A percentile compares a stretch with the other conserved stretches of the same genome.
These are phyloP conservation scores for Novakomyces olei DNA, from an alignment of 805 yeast genomes.

Conservation along the genomic window DNA sequence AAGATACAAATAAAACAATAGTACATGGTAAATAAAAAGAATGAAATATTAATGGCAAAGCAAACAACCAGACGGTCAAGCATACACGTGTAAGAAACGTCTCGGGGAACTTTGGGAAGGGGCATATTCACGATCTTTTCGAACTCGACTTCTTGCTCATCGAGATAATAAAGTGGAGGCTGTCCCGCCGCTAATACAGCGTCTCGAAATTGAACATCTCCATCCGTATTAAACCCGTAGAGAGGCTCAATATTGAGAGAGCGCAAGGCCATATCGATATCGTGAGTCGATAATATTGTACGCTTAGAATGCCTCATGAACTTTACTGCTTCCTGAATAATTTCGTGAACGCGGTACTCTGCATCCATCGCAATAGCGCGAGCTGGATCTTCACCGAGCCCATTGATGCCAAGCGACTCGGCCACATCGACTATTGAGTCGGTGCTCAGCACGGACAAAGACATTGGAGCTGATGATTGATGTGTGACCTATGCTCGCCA, in stretches of 20 bases:
- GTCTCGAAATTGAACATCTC: constrained; percentile 60
- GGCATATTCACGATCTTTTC: constrained; percentile 86
- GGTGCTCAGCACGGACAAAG: constrained; percentile 75
- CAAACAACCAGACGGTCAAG: neutral
- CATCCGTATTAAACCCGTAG: constrained; percentile 21
- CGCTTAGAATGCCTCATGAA: constrained; percentile 90
- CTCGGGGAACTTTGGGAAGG: constrained; percentile 82
- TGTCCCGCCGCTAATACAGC: constrained; percentile 84
- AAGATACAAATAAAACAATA: neutral
- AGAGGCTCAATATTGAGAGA: constrained; percentile 65
- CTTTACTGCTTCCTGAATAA: constrained; percentile 83
- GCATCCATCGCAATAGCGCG: constrained; percentile 95
- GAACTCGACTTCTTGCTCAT: constrained; percentile 80
- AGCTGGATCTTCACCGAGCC: constrained; percentile 73
- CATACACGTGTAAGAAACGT: constrained; percentile 72
- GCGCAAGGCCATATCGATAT: constrained; percentile 57
- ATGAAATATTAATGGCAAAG: neutral
- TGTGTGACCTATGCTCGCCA: no score
- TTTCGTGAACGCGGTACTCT: constrained; percentile 91
- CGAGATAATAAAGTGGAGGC: constrained; percentile 61
- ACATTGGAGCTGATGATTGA: no score
- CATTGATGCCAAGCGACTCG: constrained; percentile 59
- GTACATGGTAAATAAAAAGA: no score
- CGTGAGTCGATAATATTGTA: constrained; percentile 55
- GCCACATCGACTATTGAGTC: constrained; percentile 92